Base-by-base conservation (phyloP, 2,329 filamentous ascomycete genomes). In the Talaromyces sp. region DNA sequence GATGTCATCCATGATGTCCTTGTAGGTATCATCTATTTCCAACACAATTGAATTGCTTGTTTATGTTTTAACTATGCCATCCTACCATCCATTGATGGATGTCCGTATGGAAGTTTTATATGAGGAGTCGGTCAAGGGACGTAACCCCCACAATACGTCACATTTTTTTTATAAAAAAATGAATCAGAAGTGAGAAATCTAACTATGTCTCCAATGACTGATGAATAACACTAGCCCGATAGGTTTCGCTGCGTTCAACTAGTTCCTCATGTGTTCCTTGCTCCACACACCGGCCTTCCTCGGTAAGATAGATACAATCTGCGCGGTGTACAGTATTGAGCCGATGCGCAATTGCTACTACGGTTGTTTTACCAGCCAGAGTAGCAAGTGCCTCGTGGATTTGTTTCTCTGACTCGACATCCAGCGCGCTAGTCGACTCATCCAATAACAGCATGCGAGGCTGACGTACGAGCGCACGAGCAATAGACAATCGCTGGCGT, bases 231-330 rank as follows among this genome's bases (percentile, higher is more conserved):
- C 79, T 82, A 10, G 73, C 72, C 24, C 78, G 73, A 60, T 82
- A 82, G 48, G 71, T 77, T 61, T 80, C 77, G 52, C 73, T 77
- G 29, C 78, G 70, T 54, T 76, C 69, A 27, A 81, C 67, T 50
- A 82, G 61, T 51, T 82, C 77, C 16, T 72, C 68, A 65, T 82
- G 80, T 27, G 72, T 74, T 3, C 80, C 80, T 55, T 74, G 71
- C 39, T 80, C 79, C 4, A 77, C 76, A 49, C 76, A 77, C 16
- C 66, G 69, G 1, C 80, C 79, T 4, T 71, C 74, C 52, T 83
- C 79, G 19, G 82, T 73, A 19, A 75, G 55, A 19, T 95, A 90
- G 60, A 97, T 97, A 63, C 92, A 92, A 71, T 97, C 89, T 0
- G 92, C 91, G 55, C 65, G 65, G 47, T 67, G 63, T 10, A 75